Evolutionary conservation across 352 stramenopile species (phyloP), one percentile per base, ranked within the genome.

Genomic region (Phytophthora pistaciae): DNA sequence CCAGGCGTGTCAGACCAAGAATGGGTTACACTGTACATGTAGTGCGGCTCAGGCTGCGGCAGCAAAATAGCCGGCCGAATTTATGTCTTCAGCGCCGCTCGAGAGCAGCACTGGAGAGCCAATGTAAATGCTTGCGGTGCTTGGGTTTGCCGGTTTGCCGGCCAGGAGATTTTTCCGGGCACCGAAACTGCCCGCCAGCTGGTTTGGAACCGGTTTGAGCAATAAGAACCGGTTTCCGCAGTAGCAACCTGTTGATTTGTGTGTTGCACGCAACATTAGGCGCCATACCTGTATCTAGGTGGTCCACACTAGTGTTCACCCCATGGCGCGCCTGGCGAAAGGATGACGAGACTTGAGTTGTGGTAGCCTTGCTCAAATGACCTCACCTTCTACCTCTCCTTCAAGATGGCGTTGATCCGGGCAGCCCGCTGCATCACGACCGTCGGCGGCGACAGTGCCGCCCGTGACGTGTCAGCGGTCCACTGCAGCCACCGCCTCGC

Each of bases 81-180:
- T 27, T 27, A 27, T 27, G 25, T 27, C 25, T 29, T 29, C 25
- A 29, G 25, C 25, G 25, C 25, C 3, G 25, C 25, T 29, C 25
- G 1, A 2, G 25, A 29, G 29, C 29, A 33, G 29, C 7, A 1
- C 29, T 33, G 29, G 6, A 2, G 29, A 29, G 29, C 29, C 29
- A 33, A 33, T 10, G 7, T n/a, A 16, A 18, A 5, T 44, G 9
- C 36, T 56, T 5, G 42, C 42, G 42, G 49, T 55, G 10, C 49
- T 31, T 29, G n/a, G n/a, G n/a, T n/a, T n/a, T n/a, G n/a, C n/a
- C n/a, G 27, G 20, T 10, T 55, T 36, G 25, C 33, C 23, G 5
- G 20, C 60, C 60, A 67, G 13, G 25, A 68, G 61, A 68, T 68
- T 68, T 68, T 68, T 61, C 61, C 52, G 20, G 29, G 58, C 58